phyloP scores from a whole-genome alignment of 106 monocot species.

The Dioscorea alata region DNA sequence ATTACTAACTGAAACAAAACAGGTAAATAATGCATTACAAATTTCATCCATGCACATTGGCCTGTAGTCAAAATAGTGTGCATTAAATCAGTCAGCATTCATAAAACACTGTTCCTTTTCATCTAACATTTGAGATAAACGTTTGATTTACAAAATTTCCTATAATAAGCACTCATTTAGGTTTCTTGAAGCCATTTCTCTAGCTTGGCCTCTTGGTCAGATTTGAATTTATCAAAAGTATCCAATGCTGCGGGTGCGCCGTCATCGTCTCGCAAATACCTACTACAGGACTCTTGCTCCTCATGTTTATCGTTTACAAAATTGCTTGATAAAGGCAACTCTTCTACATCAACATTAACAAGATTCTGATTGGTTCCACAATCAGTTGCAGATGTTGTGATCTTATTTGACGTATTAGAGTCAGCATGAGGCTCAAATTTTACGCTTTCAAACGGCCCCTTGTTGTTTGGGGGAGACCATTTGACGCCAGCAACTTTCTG shows the following conservation, averaged over 20 bases:
- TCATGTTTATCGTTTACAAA: conserved; percentile 8
- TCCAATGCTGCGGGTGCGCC: conserved; percentile 9
- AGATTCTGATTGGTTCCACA: neutral
- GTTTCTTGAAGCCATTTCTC: conserved; percentile 44
- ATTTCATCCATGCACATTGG: too few relatives aligned
- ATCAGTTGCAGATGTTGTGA: neutral
- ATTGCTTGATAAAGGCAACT: conserved; percentile 32
- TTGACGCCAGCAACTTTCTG: conserved; percentile 43
- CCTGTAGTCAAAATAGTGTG: too few relatives aligned
- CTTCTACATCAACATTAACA: conserved; percentile 19
- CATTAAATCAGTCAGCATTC: too few relatives aligned
- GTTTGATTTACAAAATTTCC: too few relatives aligned
- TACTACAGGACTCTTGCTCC: neutral
- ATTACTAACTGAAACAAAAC: too few relatives aligned
- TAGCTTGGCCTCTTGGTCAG: conserved; percentile 45
- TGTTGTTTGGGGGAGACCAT: conserved; percentile 21
- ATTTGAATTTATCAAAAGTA: conserved; percentile 39
- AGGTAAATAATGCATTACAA: too few relatives aligned
- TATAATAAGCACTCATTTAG: neutral
- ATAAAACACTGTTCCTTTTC: too few relatives aligned
- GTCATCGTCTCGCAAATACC: neutral
- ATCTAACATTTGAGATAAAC: too few relatives aligned
- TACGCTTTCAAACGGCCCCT: neutral
- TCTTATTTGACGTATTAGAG: neutral
- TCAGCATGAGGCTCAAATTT: conserved; percentile 1